phyloP scores from a whole-genome alignment of 495 filamentous ascomycete species.

The Penicillium verhagenii region DNA sequence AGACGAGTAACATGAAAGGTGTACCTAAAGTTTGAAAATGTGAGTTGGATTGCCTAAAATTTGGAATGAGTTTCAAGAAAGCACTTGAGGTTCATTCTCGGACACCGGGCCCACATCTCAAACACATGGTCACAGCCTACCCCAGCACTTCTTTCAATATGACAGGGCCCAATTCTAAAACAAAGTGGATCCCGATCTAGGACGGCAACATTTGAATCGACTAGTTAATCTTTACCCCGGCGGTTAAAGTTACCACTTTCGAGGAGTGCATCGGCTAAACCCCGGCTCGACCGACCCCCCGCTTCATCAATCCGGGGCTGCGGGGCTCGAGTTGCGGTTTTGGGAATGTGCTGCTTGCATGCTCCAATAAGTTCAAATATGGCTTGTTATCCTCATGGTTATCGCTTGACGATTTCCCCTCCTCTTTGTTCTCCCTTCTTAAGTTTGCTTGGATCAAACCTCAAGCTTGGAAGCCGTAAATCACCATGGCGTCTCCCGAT shows the following conservation, averaged over 20 bases:
- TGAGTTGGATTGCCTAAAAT: too few species aligned
- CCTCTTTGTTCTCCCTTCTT: neutral
- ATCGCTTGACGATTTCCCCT: neutral
- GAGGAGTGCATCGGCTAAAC: neutral
- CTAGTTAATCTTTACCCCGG: neutral
- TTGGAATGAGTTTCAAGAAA: too few species aligned
- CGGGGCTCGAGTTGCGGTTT: constrained; percentile 8
- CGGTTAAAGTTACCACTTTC: neutral
- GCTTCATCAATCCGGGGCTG: constrained; percentile 1
- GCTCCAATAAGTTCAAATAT: neutral
- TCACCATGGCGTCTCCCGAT: constrained; percentile 8
- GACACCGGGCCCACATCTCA: neutral
- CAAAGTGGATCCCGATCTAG: neutral
- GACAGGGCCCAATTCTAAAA: neutral
- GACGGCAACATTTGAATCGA: neutral
- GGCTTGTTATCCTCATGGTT: neutral
- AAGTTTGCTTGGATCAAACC: neutral
- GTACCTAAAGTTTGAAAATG: too few species aligned
- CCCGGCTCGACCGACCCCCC: neutral
- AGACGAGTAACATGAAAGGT: too few species aligned
- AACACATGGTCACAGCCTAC: neutral
- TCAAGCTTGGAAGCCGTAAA: neutral
- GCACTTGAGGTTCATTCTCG: too few species aligned
- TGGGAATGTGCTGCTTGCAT: neutral
- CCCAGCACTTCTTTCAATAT: too few species aligned